Evolutionary conservation across 148 eudicot genomes (phyloP).

Genomic region (Chenopodium album): DNA sequence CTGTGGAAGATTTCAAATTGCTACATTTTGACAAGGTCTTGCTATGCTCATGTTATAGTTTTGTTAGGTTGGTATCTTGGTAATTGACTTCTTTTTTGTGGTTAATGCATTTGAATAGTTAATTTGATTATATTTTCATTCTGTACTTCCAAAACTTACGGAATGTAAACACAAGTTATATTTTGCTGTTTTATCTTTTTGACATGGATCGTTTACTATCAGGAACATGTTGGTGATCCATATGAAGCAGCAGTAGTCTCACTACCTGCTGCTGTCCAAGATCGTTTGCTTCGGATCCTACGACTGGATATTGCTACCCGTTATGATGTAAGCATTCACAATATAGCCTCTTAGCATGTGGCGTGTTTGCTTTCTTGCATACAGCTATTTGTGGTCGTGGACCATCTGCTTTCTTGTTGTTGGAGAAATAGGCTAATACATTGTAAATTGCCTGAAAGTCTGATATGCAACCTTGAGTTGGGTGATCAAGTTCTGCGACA

Average conservation of each 20-base stretch:
- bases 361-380: neutral
- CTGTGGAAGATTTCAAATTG: neutral
- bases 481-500: neutral
- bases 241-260: conserved; percentile 67
- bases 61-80: neutral
- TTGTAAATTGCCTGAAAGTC: neutral
- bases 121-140: neutral
- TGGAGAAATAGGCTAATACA: neutral
- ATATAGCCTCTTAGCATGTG: conserved; percentile 1
- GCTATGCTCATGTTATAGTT: neutral
- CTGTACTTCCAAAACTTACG: neutral
- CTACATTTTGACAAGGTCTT: neutral
- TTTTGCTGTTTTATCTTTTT: neutral
- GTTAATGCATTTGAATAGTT: neutral
- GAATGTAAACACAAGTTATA: no score
- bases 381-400: neutral
- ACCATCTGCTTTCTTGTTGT: neutral
- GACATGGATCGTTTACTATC: conserved; percentile 8
- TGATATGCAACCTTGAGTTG: neutral
- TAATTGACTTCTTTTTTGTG: neutral
- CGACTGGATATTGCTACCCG: conserved; percentile 76
- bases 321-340: conserved; percentile 53
- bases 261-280: conserved; percentile 55
- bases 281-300: conserved; percentile 66
- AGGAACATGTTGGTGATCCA: conserved; percentile 58